Percentiles rank a stretch among this genome's conserved stretches.
Conservation (phyloP, 2,329 filamentous ascomycete genomes). For the Alternaria longipes region DNA sequence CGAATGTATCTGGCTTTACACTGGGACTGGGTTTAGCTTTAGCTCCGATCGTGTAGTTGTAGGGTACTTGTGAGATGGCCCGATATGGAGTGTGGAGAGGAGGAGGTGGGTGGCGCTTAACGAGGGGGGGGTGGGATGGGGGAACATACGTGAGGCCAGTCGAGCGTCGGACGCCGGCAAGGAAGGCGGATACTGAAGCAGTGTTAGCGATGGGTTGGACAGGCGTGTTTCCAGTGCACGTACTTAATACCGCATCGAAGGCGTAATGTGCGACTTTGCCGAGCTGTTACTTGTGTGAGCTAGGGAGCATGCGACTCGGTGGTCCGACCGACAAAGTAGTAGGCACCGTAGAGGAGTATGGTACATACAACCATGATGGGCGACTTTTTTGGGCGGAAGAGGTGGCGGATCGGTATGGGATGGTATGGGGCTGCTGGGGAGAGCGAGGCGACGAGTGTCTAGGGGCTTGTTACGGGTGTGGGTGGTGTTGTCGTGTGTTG, state of each 20-base stretch:
- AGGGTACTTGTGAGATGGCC: conserved; percentile 4
- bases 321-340: conserved; percentile 18
- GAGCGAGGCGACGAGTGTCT: conserved; percentile 11
- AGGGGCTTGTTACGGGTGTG: conserved; percentile 10
- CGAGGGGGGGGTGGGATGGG: not conserved
- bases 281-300: conserved; percentile 79
- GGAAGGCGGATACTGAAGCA: conserved; percentile 83
- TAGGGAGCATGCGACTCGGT: conserved; percentile 29
- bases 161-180: conserved; percentile 96
- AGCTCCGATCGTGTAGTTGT: conserved; percentile 19
- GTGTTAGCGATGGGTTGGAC: conserved; percentile 23
- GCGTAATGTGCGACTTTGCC: conserved; percentile 93
- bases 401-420: conserved; percentile 11
- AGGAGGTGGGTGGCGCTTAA: not conserved
- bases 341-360: conserved; percentile 14
- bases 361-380: conserved; percentile 52
- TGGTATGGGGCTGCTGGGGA: conserved; percentile 11
- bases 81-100: conserved; percentile 1
- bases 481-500: conserved; percentile 17
- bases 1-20: conserved; percentile 85
- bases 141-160: conserved; percentile 91
- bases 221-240: conserved; percentile 44
- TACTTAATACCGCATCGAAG: conserved; percentile 93
- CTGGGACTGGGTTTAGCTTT: conserved; percentile 67
- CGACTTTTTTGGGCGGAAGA: conserved; percentile 2